Percentiles rank a stretch among this genome's conserved stretches.
Evolutionary conservation across 176 grass and related monocot genomes (phyloP).

Genomic region (Oryza punctata): DNA sequence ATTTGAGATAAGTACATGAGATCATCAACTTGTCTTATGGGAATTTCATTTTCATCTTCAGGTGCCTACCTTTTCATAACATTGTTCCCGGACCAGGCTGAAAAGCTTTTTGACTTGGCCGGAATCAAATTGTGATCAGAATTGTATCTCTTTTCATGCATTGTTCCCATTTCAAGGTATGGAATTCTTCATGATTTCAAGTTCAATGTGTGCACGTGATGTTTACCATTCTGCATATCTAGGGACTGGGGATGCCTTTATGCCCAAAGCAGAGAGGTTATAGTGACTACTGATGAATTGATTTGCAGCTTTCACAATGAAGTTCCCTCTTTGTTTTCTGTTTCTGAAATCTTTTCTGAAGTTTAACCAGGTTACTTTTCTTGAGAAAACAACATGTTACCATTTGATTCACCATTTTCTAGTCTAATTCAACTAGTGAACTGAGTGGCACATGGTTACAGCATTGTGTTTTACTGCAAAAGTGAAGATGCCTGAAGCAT

Average conservation of each 20-base stretch:
- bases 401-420: neutral
- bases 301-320: neutral
- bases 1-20: neutral
- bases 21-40: neutral
- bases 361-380: neutral
- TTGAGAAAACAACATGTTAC: no score
- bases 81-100: constrained; percentile 90
- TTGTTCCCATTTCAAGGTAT: constrained; percentile 25
- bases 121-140: constrained; percentile 54
- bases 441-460: neutral
- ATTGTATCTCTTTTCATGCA: neutral
- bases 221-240: neutral
- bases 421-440: neutral
- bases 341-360: neutral
- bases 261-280: neutral
- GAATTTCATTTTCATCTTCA: constrained; percentile 35
- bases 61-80: constrained; percentile 85
- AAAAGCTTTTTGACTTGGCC: constrained; percentile 79
- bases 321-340: neutral
- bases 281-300: neutral
- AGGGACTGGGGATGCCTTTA: neutral
- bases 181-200: constrained; percentile 3
- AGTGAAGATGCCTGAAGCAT: no score
- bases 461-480: neutral
- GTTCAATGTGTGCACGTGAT: neutral